Percentiles rank a stretch among this genome's conserved stretches.
phyloP scores from a whole-genome alignment of 2,329 filamentous ascomycete genomes.

The Alternaria solani region DNA sequence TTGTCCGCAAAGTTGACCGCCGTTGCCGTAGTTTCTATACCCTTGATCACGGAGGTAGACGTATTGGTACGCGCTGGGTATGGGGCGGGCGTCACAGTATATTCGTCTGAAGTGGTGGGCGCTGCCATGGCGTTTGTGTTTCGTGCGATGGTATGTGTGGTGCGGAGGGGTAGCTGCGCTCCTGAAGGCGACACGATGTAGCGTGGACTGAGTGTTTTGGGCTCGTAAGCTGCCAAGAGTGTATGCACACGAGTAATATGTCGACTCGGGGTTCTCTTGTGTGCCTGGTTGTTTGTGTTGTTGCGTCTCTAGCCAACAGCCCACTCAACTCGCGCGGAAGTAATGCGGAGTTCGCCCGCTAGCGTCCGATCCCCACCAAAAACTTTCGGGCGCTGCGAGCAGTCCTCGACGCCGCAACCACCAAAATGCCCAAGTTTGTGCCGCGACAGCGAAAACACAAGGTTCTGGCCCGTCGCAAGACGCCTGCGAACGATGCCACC shows the following conservation, averaged over 20 bases:
- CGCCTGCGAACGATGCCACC: conserved; percentile 49
- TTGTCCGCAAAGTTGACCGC: conserved; percentile 84
- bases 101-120: conserved; percentile 20
- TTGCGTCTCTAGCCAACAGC: neutral
- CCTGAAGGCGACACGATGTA: neutral
- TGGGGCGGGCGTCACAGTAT: conserved; percentile 51
- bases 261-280: neutral
- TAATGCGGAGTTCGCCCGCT: conserved; percentile 25
- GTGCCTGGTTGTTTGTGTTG: neutral
- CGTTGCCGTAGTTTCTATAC: conserved; percentile 74
- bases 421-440: conserved; percentile 52
- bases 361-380: conserved; percentile 44
- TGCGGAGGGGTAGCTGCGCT: neutral
- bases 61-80: conserved; percentile 73
- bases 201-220: neutral
- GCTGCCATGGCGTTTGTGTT: conserved; percentile 19
- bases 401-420: conserved; percentile 18
- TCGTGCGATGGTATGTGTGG: neutral
- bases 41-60: conserved; percentile 68
- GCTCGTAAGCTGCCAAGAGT: neutral
- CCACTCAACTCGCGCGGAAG: conserved; percentile 21
- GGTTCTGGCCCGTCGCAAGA: conserved; percentile 69
- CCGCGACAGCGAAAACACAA: conserved; percentile 68
- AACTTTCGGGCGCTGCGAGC: conserved; percentile 38
- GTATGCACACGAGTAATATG: neutral